Conservation (phyloP, 2,329 filamentous ascomycete species). For the Bimuria novae-zelandiae region DNA sequence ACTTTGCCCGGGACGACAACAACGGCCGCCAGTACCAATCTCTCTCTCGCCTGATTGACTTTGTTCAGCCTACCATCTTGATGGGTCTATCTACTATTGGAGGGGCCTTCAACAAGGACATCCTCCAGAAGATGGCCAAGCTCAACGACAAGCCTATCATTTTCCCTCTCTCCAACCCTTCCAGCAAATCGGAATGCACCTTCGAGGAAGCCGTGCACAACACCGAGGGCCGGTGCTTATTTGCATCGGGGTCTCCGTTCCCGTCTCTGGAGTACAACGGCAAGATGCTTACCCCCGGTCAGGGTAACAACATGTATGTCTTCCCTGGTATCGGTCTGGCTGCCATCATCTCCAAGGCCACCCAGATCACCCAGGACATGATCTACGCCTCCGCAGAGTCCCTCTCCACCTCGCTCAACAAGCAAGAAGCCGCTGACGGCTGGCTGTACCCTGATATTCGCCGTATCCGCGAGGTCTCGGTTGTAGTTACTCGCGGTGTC, state of each 20-base stretch:
- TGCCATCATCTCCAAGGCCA: slow-evolving; percentile 86
- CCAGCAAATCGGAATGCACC: slow-evolving; percentile 95
- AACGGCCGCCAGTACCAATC: slow-evolving; percentile 70
- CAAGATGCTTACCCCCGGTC: slow-evolving; percentile 54
- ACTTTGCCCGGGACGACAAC: slow-evolving; percentile 70
- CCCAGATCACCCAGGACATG: slow-evolving; percentile 90
- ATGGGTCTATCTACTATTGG: slow-evolving; percentile 94
- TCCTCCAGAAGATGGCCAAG: slow-evolving; percentile 66
- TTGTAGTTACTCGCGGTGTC: slow-evolving; percentile 85
- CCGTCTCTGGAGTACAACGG: slow-evolving; percentile 61
- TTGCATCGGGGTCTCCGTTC: slow-evolving; percentile 95
- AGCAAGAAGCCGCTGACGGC: slow-evolving; percentile 79
- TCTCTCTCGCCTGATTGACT: slow-evolving; percentile 88
- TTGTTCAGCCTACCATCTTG: slow-evolving; percentile 91
- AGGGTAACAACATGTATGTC: slow-evolving; percentile 85
- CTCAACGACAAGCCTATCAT: slow-evolving; percentile 72
- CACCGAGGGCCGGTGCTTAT: slow-evolving; percentile 90
- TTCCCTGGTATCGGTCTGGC: slow-evolving; percentile 96
- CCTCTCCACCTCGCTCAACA: slow-evolving; percentile 75
- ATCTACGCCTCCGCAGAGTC: slow-evolving; percentile 91
- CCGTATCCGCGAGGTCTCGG: slow-evolving; percentile 87
- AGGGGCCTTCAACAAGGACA: slow-evolving; percentile 88
- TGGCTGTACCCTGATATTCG: slow-evolving; percentile 91
- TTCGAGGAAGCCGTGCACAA: slow-evolving; percentile 90
- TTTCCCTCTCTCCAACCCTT: slow-evolving; percentile 95